Conservation (phyloP, 192 early-diverging fungal genomes). For the Funneliformis geosporum region DNA sequence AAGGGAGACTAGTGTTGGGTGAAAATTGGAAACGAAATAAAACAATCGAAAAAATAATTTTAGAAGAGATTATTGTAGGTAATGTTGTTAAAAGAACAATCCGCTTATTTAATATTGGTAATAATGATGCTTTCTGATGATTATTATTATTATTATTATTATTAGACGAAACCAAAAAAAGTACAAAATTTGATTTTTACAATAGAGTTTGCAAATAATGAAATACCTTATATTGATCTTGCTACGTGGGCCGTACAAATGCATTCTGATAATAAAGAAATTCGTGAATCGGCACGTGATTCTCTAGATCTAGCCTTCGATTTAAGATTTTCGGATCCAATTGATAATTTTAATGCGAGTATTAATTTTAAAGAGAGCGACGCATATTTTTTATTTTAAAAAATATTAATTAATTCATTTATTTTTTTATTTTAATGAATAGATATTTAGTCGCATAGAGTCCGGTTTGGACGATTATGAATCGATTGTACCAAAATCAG, state of each 20-base stretch:
- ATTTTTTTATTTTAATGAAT: not conserved
- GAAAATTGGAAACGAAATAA: not conserved
- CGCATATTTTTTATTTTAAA: not conserved
- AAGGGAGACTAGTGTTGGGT: not conserved
- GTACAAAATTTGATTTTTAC: not conserved
- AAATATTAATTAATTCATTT: not conserved
- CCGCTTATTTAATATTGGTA: not conserved
- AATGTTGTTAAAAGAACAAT: not conserved
- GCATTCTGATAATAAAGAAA: not conserved
- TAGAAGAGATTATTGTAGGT: not conserved
- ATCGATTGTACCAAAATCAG: not conserved
- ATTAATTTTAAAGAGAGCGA: not conserved
- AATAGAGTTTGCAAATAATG: not conserved
- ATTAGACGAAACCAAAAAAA: not conserved
- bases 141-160: not conserved
- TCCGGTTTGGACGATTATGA: not conserved
- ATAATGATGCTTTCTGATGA: not conserved
- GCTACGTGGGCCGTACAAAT: not conserved
- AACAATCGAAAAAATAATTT: not conserved
- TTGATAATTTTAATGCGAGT: not conserved
- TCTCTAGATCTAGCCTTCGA: not conserved
- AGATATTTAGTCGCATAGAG: not conserved
- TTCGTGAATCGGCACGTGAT: not conserved
- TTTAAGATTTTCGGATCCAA: not conserved
- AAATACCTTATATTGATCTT: not conserved